Evolutionary conservation across 2,329 filamentous ascomycete species (phyloP).

Genomic region (Calonectria henricotiae): DNA sequence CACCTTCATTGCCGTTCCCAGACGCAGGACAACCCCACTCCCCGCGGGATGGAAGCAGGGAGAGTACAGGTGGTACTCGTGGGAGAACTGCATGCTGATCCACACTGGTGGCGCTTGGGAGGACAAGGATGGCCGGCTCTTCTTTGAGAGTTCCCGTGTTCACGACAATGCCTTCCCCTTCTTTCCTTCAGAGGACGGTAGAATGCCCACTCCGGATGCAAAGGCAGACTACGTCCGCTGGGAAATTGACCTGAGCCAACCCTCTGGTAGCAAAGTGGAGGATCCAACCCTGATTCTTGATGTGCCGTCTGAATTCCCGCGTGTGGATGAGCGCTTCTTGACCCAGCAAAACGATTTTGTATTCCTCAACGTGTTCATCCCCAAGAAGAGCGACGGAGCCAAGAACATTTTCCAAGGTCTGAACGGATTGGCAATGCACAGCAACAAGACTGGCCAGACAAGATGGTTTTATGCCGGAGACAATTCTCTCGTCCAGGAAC

Average conservation of each 20-base stretch:
- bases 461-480: slow-evolving; percentile 36
- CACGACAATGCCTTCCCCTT: slow-evolving; percentile 41
- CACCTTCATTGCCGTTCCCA: slow-evolving; percentile 30
- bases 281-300: slow-evolving; percentile 31
- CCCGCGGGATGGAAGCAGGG: slow-evolving; percentile 25
- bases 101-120: slow-evolving; percentile 41
- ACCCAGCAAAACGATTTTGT: slow-evolving; percentile 16
- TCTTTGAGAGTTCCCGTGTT: slow-evolving; percentile 38
- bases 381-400: not conserved
- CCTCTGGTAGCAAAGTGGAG: not conserved
- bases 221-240: slow-evolving; percentile 43
- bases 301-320: slow-evolving; percentile 23
- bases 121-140: slow-evolving; percentile 26
- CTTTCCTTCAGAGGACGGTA: slow-evolving; percentile 29
- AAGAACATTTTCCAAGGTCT: slow-evolving; percentile 35
- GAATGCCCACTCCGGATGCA: slow-evolving; percentile 4
- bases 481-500: slow-evolving; percentile 33
- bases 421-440: slow-evolving; percentile 35
- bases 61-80: slow-evolving; percentile 34
- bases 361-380: slow-evolving; percentile 36
- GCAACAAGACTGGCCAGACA: slow-evolving; percentile 21
- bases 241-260: slow-evolving; percentile 39
- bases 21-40: not conserved
- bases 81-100: slow-evolving; percentile 40
- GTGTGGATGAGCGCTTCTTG: slow-evolving; percentile 39